phyloP scores from a whole-genome alignment of 78 protist genomes.

The Diacronema lutheri region DNA sequence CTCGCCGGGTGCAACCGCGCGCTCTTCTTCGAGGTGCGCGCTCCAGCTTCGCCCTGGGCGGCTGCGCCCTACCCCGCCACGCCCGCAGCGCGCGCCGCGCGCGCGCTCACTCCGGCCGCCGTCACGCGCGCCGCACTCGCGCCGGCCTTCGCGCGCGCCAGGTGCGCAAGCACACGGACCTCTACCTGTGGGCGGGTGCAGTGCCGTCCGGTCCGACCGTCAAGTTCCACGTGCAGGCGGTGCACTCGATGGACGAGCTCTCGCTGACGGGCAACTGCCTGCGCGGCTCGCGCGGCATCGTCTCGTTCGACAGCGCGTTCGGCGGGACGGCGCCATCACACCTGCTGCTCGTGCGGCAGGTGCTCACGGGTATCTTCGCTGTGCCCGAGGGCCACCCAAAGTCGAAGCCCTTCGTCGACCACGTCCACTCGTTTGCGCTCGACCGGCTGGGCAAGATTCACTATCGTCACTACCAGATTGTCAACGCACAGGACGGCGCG shows the following conservation, averaged over 20 bases:
- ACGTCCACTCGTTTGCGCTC: slow-evolving; percentile 73
- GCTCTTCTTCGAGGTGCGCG: slow-evolving; percentile 45
- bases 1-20: slow-evolving; percentile 59
- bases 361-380: slow-evolving; percentile 71
- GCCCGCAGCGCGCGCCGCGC: neutral
- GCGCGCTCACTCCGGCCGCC: neutral
- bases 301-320: slow-evolving; percentile 37
- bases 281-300: slow-evolving; percentile 84
- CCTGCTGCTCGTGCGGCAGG: slow-evolving; percentile 54
- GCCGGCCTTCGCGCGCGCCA: neutral
- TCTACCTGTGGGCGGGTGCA: slow-evolving; percentile 37
- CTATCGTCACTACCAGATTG: slow-evolving; percentile 90
- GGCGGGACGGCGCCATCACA: slow-evolving; percentile 54
- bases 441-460: slow-evolving; percentile 68
- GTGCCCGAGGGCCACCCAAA: slow-evolving; percentile 85
- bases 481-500: no score
- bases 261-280: slow-evolving; percentile 93
- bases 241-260: slow-evolving; percentile 81
- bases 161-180: slow-evolving; percentile 53
- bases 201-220: slow-evolving; percentile 85
- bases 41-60: neutral
- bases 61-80: neutral
- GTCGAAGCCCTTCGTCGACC: slow-evolving; percentile 94
- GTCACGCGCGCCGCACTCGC: neutral
- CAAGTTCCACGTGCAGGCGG: slow-evolving; percentile 72